Conservation (phyloP, 148 eudicot genomes). For the Rhododendron williamsianum region DNA sequence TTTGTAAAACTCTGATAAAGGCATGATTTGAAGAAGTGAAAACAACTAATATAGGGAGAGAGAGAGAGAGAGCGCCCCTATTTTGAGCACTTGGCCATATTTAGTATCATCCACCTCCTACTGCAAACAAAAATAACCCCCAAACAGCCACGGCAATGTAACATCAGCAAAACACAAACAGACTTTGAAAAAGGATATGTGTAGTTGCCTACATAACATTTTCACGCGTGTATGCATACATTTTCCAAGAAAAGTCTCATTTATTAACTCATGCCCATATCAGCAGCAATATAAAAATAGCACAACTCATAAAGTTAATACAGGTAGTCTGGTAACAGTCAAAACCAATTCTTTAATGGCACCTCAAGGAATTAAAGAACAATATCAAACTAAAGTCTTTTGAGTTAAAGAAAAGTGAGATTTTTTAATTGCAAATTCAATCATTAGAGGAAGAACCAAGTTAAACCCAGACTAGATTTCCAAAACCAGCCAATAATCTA, state of each 20-base stretch:
- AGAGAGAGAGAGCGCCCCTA: conserved; percentile 1
- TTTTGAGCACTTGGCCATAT: conserved; percentile 18
- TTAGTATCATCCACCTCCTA: conserved; percentile 17
- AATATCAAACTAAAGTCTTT: conserved; percentile 29
- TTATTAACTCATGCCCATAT: conserved; percentile 50
- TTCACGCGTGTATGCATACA: conserved; percentile 8
- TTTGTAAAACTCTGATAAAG: conserved; percentile 69
- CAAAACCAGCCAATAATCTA: conserved; percentile 33
- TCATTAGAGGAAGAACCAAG: conserved; percentile 39
- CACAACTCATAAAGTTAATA: conserved; percentile 27
- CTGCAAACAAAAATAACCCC: conserved; percentile 6
- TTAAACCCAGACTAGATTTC: conserved; percentile 48
- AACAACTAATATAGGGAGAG: neutral
- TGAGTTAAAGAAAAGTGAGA: conserved; percentile 25
- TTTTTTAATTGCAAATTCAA: conserved; percentile 31
- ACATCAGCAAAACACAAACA: conserved; percentile 14
- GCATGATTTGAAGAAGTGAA: conserved; percentile 38
- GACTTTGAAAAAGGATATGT: neutral
- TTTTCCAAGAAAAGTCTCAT: conserved; percentile 6
- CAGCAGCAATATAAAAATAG: conserved; percentile 20
- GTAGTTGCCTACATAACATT: neutral
- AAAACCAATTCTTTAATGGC: conserved; percentile 54
- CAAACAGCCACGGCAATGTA: neutral
- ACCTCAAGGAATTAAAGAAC: conserved; percentile 23
- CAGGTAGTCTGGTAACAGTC: conserved; percentile 27